A percentile compares a stretch with the other conserved stretches of the same genome.
These are phyloP conservation scores for Cordyceps sp. DNA, from an alignment of 2,329 filamentous ascomycete species.

Conservation along the genomic window DNA sequence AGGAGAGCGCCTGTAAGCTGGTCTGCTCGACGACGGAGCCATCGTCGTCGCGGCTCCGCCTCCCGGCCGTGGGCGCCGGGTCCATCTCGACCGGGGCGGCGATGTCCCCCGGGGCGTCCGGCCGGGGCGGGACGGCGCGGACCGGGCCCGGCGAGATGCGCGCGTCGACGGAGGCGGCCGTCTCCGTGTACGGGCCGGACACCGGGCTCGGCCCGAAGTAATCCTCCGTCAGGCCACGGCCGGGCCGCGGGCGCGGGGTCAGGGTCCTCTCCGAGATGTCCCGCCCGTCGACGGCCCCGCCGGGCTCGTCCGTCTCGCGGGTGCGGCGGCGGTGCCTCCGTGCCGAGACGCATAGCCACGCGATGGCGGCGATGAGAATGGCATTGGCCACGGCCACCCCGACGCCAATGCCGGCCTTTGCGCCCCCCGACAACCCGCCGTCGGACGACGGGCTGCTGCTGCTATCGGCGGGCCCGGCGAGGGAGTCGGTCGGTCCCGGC, in stretches of 20 bases:
- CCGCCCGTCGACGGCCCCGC: too few relatives aligned
- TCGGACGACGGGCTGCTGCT: slow-evolving; percentile 8
- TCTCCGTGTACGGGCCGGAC: slow-evolving; percentile 28
- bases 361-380: slow-evolving; percentile 22
- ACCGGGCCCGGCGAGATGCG: slow-evolving; percentile 13
- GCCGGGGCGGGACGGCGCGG: slow-evolving; percentile 24
- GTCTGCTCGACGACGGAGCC: neutral
- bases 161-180: slow-evolving; percentile 7
- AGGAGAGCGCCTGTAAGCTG: neutral
- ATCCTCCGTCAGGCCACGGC: slow-evolving; percentile 17
- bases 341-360: slow-evolving; percentile 30
- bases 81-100: slow-evolving; percentile 37
- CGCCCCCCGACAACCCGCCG: slow-evolving; percentile 25
- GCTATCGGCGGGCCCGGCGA: neutral
- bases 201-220: slow-evolving; percentile 28
- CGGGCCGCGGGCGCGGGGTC: slow-evolving; percentile 9
- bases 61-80: slow-evolving; percentile 9
- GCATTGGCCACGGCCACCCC: slow-evolving; percentile 29
- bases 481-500: slow-evolving; percentile 15
- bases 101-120: slow-evolving; percentile 22
- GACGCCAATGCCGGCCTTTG: slow-evolving; percentile 39
- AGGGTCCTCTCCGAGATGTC: too few relatives aligned
- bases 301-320: slow-evolving; percentile 8
- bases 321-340: slow-evolving; percentile 13
- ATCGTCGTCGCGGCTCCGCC: slow-evolving; percentile 1